These are phyloP conservation scores for Lantana camara DNA, from an alignment of 257 asterid genomes.

Conservation along the genomic window DNA sequence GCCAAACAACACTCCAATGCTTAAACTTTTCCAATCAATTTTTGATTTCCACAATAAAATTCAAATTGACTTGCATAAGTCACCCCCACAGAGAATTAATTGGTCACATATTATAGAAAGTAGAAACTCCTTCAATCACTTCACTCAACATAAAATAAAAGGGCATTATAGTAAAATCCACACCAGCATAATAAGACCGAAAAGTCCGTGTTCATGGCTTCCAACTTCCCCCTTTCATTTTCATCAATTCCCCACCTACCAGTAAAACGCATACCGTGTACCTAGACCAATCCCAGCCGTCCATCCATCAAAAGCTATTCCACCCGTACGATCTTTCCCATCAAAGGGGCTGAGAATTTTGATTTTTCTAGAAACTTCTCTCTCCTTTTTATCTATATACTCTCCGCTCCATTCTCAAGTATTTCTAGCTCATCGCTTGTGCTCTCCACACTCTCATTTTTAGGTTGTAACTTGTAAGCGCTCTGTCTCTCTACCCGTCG, in stretches of 20 bases:
- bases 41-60: too few species aligned
- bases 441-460: constrained; percentile 43
- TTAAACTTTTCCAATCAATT: too few species aligned
- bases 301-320: not conserved
- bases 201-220: constrained; percentile 36
- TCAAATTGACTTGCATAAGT: too few species aligned
- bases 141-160: not conserved
- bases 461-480: constrained; percentile 8
- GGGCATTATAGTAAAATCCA: constrained; percentile 27
- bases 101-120: too few species aligned
- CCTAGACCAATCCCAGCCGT: constrained; percentile 42
- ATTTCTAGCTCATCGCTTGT: constrained; percentile 33
- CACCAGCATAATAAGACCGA: constrained; percentile 15
- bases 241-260: constrained; percentile 38
- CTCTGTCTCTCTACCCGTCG: not conserved
- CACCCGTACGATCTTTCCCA: constrained; percentile 38
- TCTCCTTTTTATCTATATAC: constrained; percentile 15
- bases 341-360: constrained; percentile 39
- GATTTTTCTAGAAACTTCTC: constrained; percentile 39
- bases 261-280: constrained; percentile 27
- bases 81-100: too few species aligned
- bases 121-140: not conserved
- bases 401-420: constrained; percentile 1
- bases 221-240: constrained; percentile 26
- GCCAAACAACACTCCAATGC: too few species aligned